Base-by-base conservation (phyloP, 805 yeast genomes). In the Lachancea thermotolerans region DNA sequence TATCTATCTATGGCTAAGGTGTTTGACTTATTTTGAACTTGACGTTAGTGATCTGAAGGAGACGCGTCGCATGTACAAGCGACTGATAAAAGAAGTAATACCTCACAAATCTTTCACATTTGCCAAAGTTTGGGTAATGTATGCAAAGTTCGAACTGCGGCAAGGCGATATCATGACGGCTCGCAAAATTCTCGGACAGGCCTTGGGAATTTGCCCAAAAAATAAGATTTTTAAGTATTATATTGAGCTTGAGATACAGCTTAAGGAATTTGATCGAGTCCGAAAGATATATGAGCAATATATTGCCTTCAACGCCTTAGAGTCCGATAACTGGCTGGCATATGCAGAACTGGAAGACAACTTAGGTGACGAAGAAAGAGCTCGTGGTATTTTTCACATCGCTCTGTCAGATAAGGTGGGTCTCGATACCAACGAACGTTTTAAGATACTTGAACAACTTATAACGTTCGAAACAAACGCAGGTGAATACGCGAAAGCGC, bases 211-310 rank as follows among this genome's bases (percentile, higher is more conserved):
- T 38, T 73, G 76, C 37, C 84, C 87, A 0, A 82, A 79, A 56
- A 68, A 65, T 1, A 77, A 77, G 42, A 62, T 86, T 0, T 79
- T 82, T 57, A 68, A 67, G 49, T 71, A 70, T 48, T 93, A 93
- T 63, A 81, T 91, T 39, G 69, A 66, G 1, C 51, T 89, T 31
- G 97, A 91, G 58, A 68, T 68, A 33, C 67, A 71, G 43, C 60
- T 90, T 38, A 85, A 84, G 32, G 93, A 89, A 55, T 85, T 85
- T 70, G 95, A 84, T 49, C 66, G 96, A 31, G 89, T 83, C 7
- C 67, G 98, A 29, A 79, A 68, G 58, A 57, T 93, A 2, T 88
- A 79, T 59, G 85, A 81, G 51, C 81, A 78, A 56, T 77, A 75
- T 66, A 49, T 69, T 7, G 56, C 70, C 0, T 57, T 64, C 3